Base-by-base conservation (phyloP, 2,329 filamentous ascomycete genomes). In the Didymella glomerata region DNA sequence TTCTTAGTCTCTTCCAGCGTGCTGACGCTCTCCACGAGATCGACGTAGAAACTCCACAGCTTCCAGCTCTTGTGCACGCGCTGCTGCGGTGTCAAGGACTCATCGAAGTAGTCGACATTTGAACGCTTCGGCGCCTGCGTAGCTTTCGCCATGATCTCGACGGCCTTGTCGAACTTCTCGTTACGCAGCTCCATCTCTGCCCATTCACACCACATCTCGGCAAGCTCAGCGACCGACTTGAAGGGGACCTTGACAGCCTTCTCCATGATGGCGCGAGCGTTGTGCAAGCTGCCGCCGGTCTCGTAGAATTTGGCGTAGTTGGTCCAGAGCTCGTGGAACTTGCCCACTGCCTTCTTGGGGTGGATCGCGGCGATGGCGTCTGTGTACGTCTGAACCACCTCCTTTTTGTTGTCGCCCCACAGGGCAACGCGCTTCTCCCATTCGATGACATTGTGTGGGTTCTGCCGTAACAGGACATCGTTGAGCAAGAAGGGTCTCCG, bases 11-110 rank as follows among this genome's bases (percentile, higher is more conserved):
- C 94, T 22, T 97, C 93, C 16, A 99, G 79, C 0, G 90, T 92
- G 61, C 91, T 90, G 30, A 97, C 93, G 76, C 93, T 97, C 77
- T 99, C 95, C 2, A 99, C 93, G 1, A 99, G 86, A 76, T 99
- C 95, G 40, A 99, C 93, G 70, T 99, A 99, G 82, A 99, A 99
- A 78, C 93, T 97, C 95, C 95, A 99, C 11, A 99, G 81, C 77
- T 98, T 99, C 95, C 95, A 99, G 75, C 92, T 97, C 83, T 99
- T 99, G 81, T 99, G 95, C 3, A 99, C 91, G 63, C 96, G 87
- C 80, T 98, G 95, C 76, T 99, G 95, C 4, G 95, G 94, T 1
- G 92, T 93, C 7, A 99, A 82, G 0, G 87, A 92, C 75, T 99
- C 96, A 75, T 99, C 95, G 72, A 98, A 99, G 76, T 98, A 99